Base-by-base conservation (phyloP, 2,329 filamentous ascomycete genomes). In the Penicillium sp. region DNA sequence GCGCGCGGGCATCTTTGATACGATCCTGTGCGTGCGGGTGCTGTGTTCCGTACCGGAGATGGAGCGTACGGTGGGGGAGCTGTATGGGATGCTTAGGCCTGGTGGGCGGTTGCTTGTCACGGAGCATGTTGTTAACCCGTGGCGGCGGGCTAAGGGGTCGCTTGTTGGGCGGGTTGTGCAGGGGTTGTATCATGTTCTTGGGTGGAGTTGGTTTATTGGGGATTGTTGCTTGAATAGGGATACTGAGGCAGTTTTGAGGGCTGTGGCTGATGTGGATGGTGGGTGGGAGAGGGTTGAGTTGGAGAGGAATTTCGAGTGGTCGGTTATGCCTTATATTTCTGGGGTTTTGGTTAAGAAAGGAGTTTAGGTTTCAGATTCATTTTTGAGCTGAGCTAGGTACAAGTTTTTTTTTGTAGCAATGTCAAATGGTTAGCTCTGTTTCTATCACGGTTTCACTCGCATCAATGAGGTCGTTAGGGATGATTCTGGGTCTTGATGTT, bases 111-210 rank as follows among this genome's bases (percentile, higher is more conserved):
- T 85, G 69, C 68, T 85, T 18, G 70, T 84, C 27, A 79, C 76
- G 49, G 82, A 85, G 66, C 82, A 85, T 70, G 77, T 83, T 13
- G 75, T 71, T 25, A 83, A 82, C 61, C 76, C 78, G 1, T 82
- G 79, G 77, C 65, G 68, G 48, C 73, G 68, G n/a, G 69, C 70
- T 41, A 75, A 72, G 60, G 80, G 79, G 6, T 78, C 74, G 35
- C 13, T 78, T 12, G 7, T 77, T 13, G 79, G 74, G n/a, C 66
- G 78, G 21, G 12, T 73, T 16, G 62, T 77, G 62, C 82, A 85
- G 68, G 59, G 70, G 12, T 57, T 79, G 13, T 82, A 76, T 65
- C 71, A 69, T 31, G 32, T 72, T 3, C 44, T 79, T 3, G 78
- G 80, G 5, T 84, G 81, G 80, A 73, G 74, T 5, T 80, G 78